Percentiles rank a stretch among this genome's conserved stretches.
Evolutionary conservation across 2,329 filamentous ascomycete species (phyloP).

Genomic region (Penicillium sp.): DNA sequence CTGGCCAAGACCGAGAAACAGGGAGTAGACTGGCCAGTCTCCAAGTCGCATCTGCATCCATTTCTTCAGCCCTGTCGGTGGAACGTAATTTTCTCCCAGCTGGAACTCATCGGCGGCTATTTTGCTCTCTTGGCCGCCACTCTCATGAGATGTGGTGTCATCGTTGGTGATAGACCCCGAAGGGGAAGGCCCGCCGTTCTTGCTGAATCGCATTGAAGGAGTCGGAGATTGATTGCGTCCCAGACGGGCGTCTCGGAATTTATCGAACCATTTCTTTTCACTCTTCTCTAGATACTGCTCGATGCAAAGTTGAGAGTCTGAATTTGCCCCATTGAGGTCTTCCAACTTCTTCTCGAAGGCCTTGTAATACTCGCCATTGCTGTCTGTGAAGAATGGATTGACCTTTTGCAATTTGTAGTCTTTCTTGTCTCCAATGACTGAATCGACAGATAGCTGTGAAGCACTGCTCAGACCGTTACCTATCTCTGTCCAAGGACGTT

Average conservation of each 20-base stretch:
- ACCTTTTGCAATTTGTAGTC: slow-evolving; percentile 65
- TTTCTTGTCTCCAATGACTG: slow-evolving; percentile 59
- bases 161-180: slow-evolving; percentile 44
- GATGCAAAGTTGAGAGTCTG: slow-evolving; percentile 59
- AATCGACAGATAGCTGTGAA: slow-evolving; percentile 55
- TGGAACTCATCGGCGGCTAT: slow-evolving; percentile 54
- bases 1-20: slow-evolving; percentile 61
- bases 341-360: slow-evolving; percentile 59
- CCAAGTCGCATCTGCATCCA: slow-evolving; percentile 56
- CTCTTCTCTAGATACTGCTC: slow-evolving; percentile 64
- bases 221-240: slow-evolving; percentile 48
- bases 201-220: slow-evolving; percentile 32
- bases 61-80: slow-evolving; percentile 56
- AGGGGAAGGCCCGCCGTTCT: slow-evolving; percentile 34
- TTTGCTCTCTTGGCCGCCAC: slow-evolving; percentile 33
- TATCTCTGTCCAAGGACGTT: slow-evolving; percentile 29
- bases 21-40: slow-evolving; percentile 64
- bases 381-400: slow-evolving; percentile 66
- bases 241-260: slow-evolving; percentile 58
- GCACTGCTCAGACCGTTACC: slow-evolving; percentile 39
- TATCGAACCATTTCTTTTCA: slow-evolving; percentile 65
- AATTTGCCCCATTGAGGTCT: slow-evolving; percentile 55
- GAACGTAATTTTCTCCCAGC: slow-evolving; percentile 55
- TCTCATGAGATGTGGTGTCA: slow-evolving; percentile 33
- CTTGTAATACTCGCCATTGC: slow-evolving; percentile 59